Evolutionary conservation across 208 protist genomes (phyloP).

Genomic region (Acanthamoeba culbertsoni): DNA sequence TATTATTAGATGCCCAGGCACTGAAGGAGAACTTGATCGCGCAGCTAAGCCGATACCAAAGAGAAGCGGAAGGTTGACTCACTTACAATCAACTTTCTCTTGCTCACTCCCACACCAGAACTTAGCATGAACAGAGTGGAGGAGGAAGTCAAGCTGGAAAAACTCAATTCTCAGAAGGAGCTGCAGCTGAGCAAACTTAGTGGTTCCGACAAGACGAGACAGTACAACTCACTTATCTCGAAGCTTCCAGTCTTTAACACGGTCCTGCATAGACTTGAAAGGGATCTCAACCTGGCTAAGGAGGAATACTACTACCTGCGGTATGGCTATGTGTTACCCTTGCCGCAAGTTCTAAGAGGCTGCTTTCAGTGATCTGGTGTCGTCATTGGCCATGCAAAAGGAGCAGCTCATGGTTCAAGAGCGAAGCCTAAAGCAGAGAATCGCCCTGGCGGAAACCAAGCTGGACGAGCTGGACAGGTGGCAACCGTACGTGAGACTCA

Average conservation of each 20-base stretch:
- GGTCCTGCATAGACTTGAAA: neutral
- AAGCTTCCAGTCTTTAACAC: neutral
- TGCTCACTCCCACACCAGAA: neutral
- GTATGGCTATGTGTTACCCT: too few species aligned
- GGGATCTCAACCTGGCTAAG: neutral
- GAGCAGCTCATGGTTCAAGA: too few species aligned
- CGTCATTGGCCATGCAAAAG: too few species aligned
- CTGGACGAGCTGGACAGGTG: too few species aligned
- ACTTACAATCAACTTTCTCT: neutral
- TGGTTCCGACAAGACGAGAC: neutral
- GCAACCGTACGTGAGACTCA: too few species aligned
- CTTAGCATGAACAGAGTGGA: neutral
- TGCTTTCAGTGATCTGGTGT: too few species aligned
- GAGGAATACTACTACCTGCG: neutral
- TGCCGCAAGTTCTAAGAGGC: too few species aligned
- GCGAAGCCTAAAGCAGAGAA: too few species aligned
- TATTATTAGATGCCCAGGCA: too few species aligned
- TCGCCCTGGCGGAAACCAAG: too few species aligned
- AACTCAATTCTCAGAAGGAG: neutral
- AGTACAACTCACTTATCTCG: neutral
- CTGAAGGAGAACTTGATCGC: too few species aligned
- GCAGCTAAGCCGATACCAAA: neutral
- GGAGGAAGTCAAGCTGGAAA: neutral
- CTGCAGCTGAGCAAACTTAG: neutral
- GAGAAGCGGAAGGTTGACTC: neutral